phyloP scores from a whole-genome alignment of 805 yeast species.

The Saturnispora sekii region DNA sequence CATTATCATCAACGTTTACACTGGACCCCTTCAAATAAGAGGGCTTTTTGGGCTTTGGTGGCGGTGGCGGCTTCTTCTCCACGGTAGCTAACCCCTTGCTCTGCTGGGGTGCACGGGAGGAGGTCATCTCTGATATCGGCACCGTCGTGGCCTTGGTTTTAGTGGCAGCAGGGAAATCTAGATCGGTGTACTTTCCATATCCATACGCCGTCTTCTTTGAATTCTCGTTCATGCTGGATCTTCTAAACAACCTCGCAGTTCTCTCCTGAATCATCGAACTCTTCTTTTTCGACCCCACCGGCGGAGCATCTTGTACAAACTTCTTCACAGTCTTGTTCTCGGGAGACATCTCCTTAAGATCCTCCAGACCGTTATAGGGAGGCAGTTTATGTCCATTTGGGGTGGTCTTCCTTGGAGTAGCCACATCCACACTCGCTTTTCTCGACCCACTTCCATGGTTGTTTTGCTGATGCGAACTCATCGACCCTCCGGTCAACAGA shows the following conservation, averaged over 20 bases:
- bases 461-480: slow-evolving; percentile 12
- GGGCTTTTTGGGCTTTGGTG: slow-evolving; percentile 62
- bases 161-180: slow-evolving; percentile 6
- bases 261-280: slow-evolving; percentile 4
- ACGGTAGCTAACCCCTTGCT: no score
- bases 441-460: slow-evolving; percentile 10
- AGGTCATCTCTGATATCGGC: background rate
- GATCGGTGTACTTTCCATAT: slow-evolving; percentile 65
- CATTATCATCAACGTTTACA: slow-evolving; percentile 24
- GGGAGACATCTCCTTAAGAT: slow-evolving; percentile 14
- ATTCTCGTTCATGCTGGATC: slow-evolving; percentile 7
- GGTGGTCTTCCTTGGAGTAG: slow-evolving; percentile 17
- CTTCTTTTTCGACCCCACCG: slow-evolving; percentile 1
- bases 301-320: background rate
- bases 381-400: background rate
- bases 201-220: slow-evolving; percentile 59
- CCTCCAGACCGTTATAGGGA: slow-evolving; percentile 4
- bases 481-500: slow-evolving; percentile 27
- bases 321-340: slow-evolving; percentile 7
- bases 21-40: slow-evolving; percentile 26
- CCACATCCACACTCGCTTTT: slow-evolving; percentile 8
- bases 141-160: background rate
- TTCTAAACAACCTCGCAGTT: slow-evolving; percentile 5
- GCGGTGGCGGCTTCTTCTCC: slow-evolving; percentile 20
- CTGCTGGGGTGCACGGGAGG: no score